phyloP scores from a whole-genome alignment of 148 eudicot genomes.

The Camellia sinensis region DNA sequence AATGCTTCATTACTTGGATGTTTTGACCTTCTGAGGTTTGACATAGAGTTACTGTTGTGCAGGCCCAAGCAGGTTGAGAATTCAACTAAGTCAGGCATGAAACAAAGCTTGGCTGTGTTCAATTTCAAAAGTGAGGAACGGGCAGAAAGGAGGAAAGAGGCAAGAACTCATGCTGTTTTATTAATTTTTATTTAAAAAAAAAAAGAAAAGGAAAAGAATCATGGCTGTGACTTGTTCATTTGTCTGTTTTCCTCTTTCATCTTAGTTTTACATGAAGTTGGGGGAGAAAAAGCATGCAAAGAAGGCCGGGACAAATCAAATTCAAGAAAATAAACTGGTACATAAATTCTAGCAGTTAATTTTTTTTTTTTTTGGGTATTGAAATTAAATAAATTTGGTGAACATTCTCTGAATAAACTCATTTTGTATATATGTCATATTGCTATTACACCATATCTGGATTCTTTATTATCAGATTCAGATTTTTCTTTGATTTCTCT shows the following conservation, averaged over 20 bases:
- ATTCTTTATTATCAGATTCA: neutral
- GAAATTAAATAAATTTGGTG: neutral
- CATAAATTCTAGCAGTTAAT: neutral
- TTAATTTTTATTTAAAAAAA: neutral
- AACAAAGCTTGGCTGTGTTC: slow-evolving; percentile 23
- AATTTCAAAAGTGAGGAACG: slow-evolving; percentile 30
- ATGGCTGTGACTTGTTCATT: neutral
- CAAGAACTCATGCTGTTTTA: slow-evolving; percentile 12
- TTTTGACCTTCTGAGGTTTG: slow-evolving; percentile 10
- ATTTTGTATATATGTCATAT: neutral
- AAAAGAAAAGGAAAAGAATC: neutral
- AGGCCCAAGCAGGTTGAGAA: slow-evolving; percentile 33
- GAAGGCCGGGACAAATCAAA: slow-evolving; percentile 30
- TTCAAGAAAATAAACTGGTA: slow-evolving; percentile 27
- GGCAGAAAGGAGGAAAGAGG: slow-evolving; percentile 49
- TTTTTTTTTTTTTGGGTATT: neutral
- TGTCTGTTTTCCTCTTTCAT: neutral
- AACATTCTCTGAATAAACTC: neutral
- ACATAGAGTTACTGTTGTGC: slow-evolving; percentile 7
- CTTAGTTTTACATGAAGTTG: slow-evolving; percentile 27
- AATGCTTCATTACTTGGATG: slow-evolving; percentile 12
- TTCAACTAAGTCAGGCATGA: slow-evolving; percentile 25
- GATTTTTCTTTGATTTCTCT: no score
- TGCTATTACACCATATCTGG: neutral
- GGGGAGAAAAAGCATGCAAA: slow-evolving; percentile 33